phyloP scores from a whole-genome alignment of 2,329 filamentous ascomycete genomes.

The Pestalotiopsis sp. region DNA sequence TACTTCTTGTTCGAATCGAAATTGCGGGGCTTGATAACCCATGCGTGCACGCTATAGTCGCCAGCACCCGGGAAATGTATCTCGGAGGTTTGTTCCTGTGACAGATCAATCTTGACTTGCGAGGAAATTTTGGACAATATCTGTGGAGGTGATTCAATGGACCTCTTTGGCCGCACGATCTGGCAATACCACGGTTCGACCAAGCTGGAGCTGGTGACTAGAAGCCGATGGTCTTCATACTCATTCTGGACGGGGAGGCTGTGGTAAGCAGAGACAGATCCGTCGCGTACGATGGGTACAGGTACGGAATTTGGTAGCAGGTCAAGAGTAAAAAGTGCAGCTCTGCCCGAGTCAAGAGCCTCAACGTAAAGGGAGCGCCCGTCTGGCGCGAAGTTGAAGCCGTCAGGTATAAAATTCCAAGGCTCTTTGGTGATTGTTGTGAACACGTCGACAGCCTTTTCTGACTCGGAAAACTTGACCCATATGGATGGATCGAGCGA shows the following conservation, averaged over 20 bases:
- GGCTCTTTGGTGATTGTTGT: constrained; percentile 25
- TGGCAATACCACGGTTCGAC: constrained; percentile 41
- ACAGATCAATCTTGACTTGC: constrained; percentile 35
- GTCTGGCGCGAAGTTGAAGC: constrained; percentile 38
- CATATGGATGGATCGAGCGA: constrained; percentile 32
- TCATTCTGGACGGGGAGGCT: constrained; percentile 26
- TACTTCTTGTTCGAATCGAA: constrained; percentile 40
- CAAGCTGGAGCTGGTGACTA: constrained; percentile 40
- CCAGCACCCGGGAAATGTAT: constrained; percentile 42
- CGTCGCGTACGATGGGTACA: constrained; percentile 25
- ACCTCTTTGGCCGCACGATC: constrained; percentile 30
- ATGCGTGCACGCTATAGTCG: constrained; percentile 38
- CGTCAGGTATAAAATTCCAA: constrained; percentile 31
- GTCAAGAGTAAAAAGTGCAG: constrained; percentile 34
- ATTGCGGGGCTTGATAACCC: constrained; percentile 39
- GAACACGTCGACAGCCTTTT: constrained; percentile 31
- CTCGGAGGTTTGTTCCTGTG: constrained; percentile 38
- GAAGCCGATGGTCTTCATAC: constrained; percentile 29
- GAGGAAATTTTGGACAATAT: constrained; percentile 34
- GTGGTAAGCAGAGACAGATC: constrained; percentile 31
- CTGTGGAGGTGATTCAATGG: constrained; percentile 20
- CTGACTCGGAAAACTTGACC: constrained; percentile 30
- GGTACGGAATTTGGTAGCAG: constrained; percentile 32
- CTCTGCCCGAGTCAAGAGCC: constrained; percentile 36
- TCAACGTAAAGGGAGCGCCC: constrained; percentile 36